Percentiles rank a stretch among this genome's conserved stretches.
Conservation (phyloP, 2,329 filamentous ascomycete species). For the Pyricularia sp. region DNA sequence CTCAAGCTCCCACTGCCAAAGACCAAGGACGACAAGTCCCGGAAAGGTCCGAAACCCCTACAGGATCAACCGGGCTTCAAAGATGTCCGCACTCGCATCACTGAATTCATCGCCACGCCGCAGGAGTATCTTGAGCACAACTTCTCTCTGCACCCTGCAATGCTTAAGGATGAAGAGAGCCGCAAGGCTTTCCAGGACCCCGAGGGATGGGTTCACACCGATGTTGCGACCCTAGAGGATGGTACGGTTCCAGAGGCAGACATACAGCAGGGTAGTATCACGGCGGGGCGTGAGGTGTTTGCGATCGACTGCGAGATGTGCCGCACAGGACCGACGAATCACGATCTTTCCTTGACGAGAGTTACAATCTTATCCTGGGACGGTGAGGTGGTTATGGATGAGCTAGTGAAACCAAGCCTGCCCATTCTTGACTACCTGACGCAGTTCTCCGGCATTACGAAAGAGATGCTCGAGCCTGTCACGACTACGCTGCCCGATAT, state of each 20-base stretch:
- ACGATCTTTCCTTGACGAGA: slow-evolving; percentile 68
- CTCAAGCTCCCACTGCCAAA: slow-evolving; percentile 62
- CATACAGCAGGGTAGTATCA: slow-evolving; percentile 70
- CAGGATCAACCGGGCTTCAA: slow-evolving; percentile 54
- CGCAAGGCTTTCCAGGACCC: slow-evolving; percentile 38
- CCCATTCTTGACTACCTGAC: slow-evolving; percentile 92
- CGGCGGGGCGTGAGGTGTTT: slow-evolving; percentile 64
- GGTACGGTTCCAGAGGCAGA: slow-evolving; percentile 55
- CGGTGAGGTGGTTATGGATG: slow-evolving; percentile 69
- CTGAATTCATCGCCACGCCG: slow-evolving; percentile 58
- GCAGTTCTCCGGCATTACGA: slow-evolving; percentile 81
- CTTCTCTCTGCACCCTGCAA: slow-evolving; percentile 70
- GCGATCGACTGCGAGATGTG: slow-evolving; percentile 98
- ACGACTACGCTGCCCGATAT: slow-evolving; percentile 77
- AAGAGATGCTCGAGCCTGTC: slow-evolving; percentile 66
- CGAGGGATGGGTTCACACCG: slow-evolving; percentile 73
- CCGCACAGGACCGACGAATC: slow-evolving; percentile 57
- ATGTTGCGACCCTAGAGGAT: slow-evolving; percentile 52
- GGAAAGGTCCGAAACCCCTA: slow-evolving; percentile 45
- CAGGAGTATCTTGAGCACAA: slow-evolving; percentile 73
- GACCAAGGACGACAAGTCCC: slow-evolving; percentile 49
- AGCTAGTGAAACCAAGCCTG: slow-evolving; percentile 79
- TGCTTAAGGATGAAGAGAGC: slow-evolving; percentile 47
- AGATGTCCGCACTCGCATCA: slow-evolving; percentile 69
- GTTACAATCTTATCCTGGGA: slow-evolving; percentile 83